A percentile compares a stretch with the other conserved stretches of the same genome.
phyloP scores from a whole-genome alignment of 768 basidiomycete genomes.

The Suillus subluteus region DNA sequence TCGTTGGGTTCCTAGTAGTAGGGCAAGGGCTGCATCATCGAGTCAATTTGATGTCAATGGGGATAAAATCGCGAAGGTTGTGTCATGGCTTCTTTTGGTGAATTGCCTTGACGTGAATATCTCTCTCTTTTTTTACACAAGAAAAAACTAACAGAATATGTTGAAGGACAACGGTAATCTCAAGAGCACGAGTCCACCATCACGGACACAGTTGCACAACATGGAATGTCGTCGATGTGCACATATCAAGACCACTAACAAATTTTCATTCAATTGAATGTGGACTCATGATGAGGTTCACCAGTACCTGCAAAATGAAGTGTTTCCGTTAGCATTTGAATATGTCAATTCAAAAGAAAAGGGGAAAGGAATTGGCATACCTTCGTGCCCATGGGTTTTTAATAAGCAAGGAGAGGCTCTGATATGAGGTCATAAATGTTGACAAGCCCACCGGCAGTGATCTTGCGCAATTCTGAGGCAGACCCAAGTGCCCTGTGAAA shows the following conservation, averaged over 20 bases:
- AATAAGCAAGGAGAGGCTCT: constrained; percentile 9
- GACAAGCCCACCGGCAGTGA: not conserved
- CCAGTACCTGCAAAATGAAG: not conserved
- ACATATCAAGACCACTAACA: not conserved
- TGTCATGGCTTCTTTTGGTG: not conserved
- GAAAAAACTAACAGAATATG: not conserved
- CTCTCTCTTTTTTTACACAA: not conserved
- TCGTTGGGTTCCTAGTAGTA: not conserved
- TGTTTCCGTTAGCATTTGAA: not conserved
- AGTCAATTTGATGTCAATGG: not conserved
- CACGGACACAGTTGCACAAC: not conserved
- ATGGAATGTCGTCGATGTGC: constrained; percentile 4
- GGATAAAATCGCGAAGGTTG: not conserved
- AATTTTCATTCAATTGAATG: not conserved
- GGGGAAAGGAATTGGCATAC: constrained; percentile 3
- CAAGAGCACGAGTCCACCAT: not conserved
- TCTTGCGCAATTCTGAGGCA: constrained; percentile 6
- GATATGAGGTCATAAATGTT: not conserved
- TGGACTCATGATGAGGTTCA: not conserved
- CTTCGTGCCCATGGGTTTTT: constrained; percentile 1
- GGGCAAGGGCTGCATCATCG: not conserved
- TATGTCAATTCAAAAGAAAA: not conserved
- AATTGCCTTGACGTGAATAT: not conserved
- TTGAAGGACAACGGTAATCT: not conserved
- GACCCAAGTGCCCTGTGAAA: not conserved